Evolutionary conservation across 768 basidiomycete genomes (phyloP).

Genomic region (Pulveroboletus sp.): DNA sequence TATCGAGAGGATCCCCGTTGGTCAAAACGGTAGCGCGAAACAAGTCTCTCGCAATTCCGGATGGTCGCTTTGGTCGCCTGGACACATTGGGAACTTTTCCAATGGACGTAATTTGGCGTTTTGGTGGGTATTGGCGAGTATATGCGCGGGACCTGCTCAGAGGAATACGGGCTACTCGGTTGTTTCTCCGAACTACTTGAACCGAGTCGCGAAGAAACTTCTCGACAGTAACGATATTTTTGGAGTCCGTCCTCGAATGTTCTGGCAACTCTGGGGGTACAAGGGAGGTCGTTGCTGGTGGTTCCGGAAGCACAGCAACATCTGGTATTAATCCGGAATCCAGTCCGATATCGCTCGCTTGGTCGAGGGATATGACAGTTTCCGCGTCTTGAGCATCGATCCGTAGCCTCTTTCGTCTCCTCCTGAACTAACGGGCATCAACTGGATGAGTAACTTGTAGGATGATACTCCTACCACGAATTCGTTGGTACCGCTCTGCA

Average conservation of each 20-base stretch:
- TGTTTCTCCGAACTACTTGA: neutral
- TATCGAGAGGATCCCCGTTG: conserved; percentile 21
- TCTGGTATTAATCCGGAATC: conserved; percentile 12
- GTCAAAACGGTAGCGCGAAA: conserved; percentile 27
- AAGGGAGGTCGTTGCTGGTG: neutral
- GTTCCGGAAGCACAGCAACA: conserved; percentile 15
- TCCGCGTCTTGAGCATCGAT: conserved; percentile 1
- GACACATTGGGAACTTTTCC: neutral
- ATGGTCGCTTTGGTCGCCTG: neutral
- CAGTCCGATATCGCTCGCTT: neutral
- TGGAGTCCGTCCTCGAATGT: neutral
- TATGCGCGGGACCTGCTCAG: conserved; percentile 16
- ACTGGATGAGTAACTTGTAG: neutral
- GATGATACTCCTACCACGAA: conserved; percentile 20
- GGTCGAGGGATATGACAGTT: neutral
- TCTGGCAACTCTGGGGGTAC: neutral
- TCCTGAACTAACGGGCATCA: conserved; percentile 19
- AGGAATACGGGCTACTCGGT: neutral
- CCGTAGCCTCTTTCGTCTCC: conserved; percentile 23
- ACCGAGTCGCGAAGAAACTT: conserved; percentile 18
- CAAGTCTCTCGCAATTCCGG: conserved; percentile 12
- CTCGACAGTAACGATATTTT: conserved; percentile 24
- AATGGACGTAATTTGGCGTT: neutral
- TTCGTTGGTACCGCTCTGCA: conserved; percentile 13
- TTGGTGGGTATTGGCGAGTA: conserved; percentile 2